Base-by-base conservation (phyloP, 495 filamentous ascomycete genomes). In the Aspergillus saccharolyticus region DNA sequence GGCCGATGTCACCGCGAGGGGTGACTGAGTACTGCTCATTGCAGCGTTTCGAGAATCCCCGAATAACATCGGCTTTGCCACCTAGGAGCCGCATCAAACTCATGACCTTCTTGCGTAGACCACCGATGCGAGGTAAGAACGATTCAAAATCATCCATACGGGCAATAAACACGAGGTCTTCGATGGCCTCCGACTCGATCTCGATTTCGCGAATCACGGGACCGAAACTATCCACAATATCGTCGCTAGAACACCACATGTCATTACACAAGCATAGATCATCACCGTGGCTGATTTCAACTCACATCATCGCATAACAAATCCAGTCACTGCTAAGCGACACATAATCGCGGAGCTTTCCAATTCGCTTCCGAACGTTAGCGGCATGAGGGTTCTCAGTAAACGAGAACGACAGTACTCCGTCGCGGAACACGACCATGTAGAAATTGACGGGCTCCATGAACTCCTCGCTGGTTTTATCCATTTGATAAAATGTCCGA, bases 231-330 rank as follows among this genome's bases (percentile, higher is more conserved):
- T 98, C 94, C 60, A 97, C 95, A 62, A 98, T 98, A 69, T 98
- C 89, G 71, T 98, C 94, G 67, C 87, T 90, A 60, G 24, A 16
- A 17, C 20, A 19, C 8, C 4, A 50, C 60, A 61, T 63, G 57
- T 62, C 54, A 63, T 28, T 30, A 6, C 33, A 39, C 33, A 39
- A 54, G 43, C 24, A 46, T 9, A 17, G 25, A 57, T 17, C 10
- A 12, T 18, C 3, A 9, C 14, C n/a, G n/a, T 48, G 16, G 18
- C 47, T 30, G 24, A 55, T 9, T 44, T 21, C 12, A 47, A 76
- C 87, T 82, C 77, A 91, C 88, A 98, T 98, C 74, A 98, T 83
- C 30, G 94, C 94, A 66, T 98, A 98, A 74, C 95, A 98, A 58
- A 98, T 93, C 94, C 94, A 98, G 70, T 98, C 94, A 60, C 90